Evolutionary conservation across 2,329 filamentous ascomycete species (phyloP).

Genomic region (Hirsutella minnesotensis): DNA sequence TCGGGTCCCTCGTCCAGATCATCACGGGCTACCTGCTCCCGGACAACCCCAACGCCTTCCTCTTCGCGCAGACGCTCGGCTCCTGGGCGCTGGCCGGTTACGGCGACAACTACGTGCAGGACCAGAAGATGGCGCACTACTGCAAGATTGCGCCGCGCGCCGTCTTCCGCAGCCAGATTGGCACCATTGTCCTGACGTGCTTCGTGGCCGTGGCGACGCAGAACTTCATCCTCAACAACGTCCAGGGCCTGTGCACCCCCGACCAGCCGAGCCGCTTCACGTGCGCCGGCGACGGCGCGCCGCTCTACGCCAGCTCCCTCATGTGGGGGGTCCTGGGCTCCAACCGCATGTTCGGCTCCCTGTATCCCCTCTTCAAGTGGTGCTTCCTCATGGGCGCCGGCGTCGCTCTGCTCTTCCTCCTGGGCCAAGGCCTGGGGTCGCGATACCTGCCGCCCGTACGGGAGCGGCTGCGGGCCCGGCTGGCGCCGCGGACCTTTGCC

Average conservation of each 20-base stretch:
- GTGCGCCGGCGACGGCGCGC: slow-evolving; percentile 35
- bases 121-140: slow-evolving; percentile 40
- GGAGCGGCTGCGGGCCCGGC: slow-evolving; percentile 13
- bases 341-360: slow-evolving; percentile 27
- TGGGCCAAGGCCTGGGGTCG: slow-evolving; percentile 7
- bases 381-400: slow-evolving; percentile 29
- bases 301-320: slow-evolving; percentile 22
- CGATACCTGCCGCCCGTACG: slow-evolving; percentile 17
- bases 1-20: slow-evolving; percentile 29
- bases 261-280: slow-evolving; percentile 28
- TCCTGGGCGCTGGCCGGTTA: slow-evolving; percentile 18
- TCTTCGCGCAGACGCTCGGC: slow-evolving; percentile 13
- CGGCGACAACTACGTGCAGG: slow-evolving; percentile 29
- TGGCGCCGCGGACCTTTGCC: slow-evolving; percentile 19
- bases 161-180: slow-evolving; percentile 34
- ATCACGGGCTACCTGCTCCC: slow-evolving; percentile 18
- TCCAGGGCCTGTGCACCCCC: slow-evolving; percentile 19
- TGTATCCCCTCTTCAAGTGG: slow-evolving; percentile 27
- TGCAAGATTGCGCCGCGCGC: slow-evolving; percentile 35
- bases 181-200: slow-evolving; percentile 32
- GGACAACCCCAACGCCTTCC: slow-evolving; percentile 13
- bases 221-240: slow-evolving; percentile 26
- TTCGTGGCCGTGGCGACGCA: slow-evolving; percentile 32
- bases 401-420: slow-evolving; percentile 22
- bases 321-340: slow-evolving; percentile 42